Conservation (phyloP, 78 protist species). For the Mantamonas sphyraenae region DNA sequence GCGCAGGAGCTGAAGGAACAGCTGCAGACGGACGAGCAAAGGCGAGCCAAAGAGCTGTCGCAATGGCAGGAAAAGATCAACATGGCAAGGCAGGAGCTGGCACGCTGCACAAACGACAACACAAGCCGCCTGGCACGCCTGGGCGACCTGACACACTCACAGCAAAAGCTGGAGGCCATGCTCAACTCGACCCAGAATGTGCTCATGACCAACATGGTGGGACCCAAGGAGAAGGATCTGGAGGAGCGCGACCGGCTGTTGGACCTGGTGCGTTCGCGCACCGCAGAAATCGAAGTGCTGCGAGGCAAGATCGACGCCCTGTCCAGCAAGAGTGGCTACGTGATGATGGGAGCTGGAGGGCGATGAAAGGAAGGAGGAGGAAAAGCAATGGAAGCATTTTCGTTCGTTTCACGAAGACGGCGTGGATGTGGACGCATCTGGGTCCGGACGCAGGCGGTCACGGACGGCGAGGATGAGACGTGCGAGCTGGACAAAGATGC, state of each 20-base stretch:
- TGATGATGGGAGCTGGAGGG: neutral
- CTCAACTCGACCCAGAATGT: constrained; percentile 10
- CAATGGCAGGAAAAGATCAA: constrained; percentile 10
- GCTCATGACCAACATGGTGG: neutral
- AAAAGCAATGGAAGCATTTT: neutral
- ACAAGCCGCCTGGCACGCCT: neutral
- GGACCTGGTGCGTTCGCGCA: neutral
- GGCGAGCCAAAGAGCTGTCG: neutral
- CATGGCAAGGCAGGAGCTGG: constrained; percentile 3
- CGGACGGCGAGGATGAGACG: no score
- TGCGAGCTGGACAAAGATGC: no score
- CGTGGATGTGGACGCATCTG: no score
- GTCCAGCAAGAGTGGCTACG: neutral
- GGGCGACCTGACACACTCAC: neutral
- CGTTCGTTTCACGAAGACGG: no score
- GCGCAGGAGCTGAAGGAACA: constrained; percentile 48
- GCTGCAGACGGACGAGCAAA: constrained; percentile 12
- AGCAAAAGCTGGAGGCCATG: constrained; percentile 3
- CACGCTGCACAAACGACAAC: neutral
- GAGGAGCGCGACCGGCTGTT: neutral
- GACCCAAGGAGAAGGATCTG: neutral
- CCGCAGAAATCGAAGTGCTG: neutral
- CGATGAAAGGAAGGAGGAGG: neutral
- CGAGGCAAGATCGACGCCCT: neutral
- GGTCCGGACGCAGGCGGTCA: no score